Conservation (phyloP, 2,329 filamentous ascomycete species). For the Phyllosticta capitalensis region DNA sequence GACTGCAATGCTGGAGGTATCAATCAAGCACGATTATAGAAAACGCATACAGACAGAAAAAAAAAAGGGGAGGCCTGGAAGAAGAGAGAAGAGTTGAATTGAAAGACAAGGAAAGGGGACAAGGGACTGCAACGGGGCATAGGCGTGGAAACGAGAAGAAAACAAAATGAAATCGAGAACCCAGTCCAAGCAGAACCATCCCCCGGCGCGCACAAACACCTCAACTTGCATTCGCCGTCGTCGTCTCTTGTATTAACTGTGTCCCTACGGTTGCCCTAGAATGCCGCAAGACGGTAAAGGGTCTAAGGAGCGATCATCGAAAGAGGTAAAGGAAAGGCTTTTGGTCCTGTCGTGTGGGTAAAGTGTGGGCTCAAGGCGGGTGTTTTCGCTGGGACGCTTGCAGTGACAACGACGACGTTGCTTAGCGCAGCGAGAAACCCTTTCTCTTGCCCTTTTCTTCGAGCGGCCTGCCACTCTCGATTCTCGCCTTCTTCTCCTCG, state of each 20-base stretch:
- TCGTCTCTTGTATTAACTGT: slow-evolving; percentile 23
- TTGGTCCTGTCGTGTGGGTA: slow-evolving; percentile 11
- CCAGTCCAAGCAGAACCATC: slow-evolving; percentile 9
- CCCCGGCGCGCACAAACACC: slow-evolving; percentile 15
- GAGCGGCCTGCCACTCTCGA: slow-evolving; percentile 90
- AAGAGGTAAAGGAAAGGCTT: slow-evolving; percentile 24
- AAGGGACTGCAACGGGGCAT: slow-evolving; percentile 6
- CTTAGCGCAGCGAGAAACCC: slow-evolving; percentile 94
- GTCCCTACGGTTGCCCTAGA: slow-evolving; percentile 25
- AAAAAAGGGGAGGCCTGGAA: slow-evolving; percentile 25
- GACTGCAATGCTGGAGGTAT: slow-evolving; percentile 36
- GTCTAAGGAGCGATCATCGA: slow-evolving; percentile 22
- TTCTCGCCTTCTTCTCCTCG: slow-evolving; percentile 93
- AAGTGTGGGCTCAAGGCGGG: slow-evolving; percentile 15
- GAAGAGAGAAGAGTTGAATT: slow-evolving; percentile 14
- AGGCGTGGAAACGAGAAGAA: slow-evolving; percentile 4
- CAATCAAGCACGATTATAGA: slow-evolving; percentile 26
- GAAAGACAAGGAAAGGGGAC: slow-evolving; percentile 15
- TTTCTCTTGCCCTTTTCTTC: slow-evolving; percentile 99
- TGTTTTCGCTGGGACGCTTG: slow-evolving; percentile 15
- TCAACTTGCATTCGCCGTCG: slow-evolving; percentile 20
- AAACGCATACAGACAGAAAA: slow-evolving; percentile 22
- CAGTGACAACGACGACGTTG: not conserved
- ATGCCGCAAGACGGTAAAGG: slow-evolving; percentile 30
- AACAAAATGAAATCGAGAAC: slow-evolving; percentile 7